Conservation (phyloP, 1,284 basidiomycete genomes). For the Ceratobasidium sp. region DNA sequence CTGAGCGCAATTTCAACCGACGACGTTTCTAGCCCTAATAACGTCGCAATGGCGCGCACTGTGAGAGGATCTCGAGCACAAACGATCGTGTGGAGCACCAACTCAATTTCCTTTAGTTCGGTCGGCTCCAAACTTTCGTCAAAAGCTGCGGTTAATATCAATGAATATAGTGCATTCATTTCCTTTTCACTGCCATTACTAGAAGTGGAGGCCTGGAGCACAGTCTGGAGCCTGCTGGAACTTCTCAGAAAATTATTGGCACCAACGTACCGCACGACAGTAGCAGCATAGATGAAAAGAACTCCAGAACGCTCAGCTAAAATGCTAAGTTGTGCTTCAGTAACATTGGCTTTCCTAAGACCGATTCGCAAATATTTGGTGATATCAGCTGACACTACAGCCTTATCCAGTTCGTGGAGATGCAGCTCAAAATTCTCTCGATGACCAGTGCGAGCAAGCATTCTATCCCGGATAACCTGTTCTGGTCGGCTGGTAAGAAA, state of each 20-base stretch:
- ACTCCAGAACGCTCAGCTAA: background rate
- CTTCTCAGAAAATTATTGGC: background rate
- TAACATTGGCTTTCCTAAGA: background rate
- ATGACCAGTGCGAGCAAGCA: background rate
- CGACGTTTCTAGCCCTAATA: background rate
- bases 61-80: conserved; percentile 8
- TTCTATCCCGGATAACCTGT: background rate
- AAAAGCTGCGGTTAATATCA: background rate
- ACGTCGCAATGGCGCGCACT: background rate
- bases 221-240: background rate
- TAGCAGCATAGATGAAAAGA: conserved; percentile 32
- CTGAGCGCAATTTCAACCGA: background rate
- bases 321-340: background rate
- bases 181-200: background rate
- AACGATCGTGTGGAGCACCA: background rate
- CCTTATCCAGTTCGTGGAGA: conserved; percentile 16
- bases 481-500: conserved; percentile 38
- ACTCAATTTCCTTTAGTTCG: background rate
- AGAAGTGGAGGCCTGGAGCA: background rate
- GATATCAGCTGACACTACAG: conserved; percentile 12
- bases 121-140: background rate
- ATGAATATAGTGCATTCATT: background rate
- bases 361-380: background rate
- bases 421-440: background rate
- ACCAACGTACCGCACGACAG: conserved; percentile 19